Percentiles rank a stretch among this genome's conserved stretches.
These are phyloP conservation scores for Quercus wislizeni DNA, from an alignment of 306 rosid genomes.

Conservation along the genomic window DNA sequence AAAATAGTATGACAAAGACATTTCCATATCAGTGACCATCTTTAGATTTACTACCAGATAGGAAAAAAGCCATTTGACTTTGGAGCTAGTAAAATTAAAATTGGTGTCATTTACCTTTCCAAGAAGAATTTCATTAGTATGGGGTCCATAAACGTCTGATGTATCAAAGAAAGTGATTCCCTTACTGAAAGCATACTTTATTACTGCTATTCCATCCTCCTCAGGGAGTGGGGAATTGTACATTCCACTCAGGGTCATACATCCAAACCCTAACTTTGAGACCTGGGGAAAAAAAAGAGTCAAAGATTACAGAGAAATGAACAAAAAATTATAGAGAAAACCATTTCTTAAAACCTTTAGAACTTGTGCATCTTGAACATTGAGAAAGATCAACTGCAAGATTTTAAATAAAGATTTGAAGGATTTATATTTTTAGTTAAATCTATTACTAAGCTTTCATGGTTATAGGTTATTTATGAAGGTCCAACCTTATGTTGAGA, in stretches of 20 bases:
- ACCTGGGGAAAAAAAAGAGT: slow-evolving; percentile 16
- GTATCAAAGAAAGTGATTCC: slow-evolving; percentile 46
- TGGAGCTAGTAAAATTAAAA: neutral
- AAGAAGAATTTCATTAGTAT: slow-evolving; percentile 33
- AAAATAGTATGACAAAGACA: neutral
- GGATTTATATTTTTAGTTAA: too few relatives aligned
- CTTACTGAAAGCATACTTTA: slow-evolving; percentile 28
- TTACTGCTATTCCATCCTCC: slow-evolving; percentile 23
- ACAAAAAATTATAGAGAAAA: too few relatives aligned
- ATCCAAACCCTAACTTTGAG: slow-evolving; percentile 47
- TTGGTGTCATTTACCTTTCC: slow-evolving; percentile 26
- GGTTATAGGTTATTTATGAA: too few relatives aligned
- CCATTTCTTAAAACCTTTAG: too few relatives aligned
- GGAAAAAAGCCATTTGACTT: neutral
- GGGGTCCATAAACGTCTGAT: slow-evolving; percentile 29
- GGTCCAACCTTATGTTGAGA: too few relatives aligned
- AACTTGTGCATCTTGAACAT: too few relatives aligned
- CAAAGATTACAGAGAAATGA: neutral
- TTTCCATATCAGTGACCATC: neutral
- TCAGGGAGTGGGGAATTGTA: slow-evolving; percentile 34
- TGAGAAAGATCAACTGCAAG: too few relatives aligned
- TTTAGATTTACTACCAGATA: neutral
- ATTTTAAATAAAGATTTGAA: too few relatives aligned
- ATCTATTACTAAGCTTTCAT: too few relatives aligned
- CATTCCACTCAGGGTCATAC: slow-evolving; percentile 30